phyloP scores from a whole-genome alignment of 2,329 filamentous ascomycete species.

The Leptographium lundbergii region DNA sequence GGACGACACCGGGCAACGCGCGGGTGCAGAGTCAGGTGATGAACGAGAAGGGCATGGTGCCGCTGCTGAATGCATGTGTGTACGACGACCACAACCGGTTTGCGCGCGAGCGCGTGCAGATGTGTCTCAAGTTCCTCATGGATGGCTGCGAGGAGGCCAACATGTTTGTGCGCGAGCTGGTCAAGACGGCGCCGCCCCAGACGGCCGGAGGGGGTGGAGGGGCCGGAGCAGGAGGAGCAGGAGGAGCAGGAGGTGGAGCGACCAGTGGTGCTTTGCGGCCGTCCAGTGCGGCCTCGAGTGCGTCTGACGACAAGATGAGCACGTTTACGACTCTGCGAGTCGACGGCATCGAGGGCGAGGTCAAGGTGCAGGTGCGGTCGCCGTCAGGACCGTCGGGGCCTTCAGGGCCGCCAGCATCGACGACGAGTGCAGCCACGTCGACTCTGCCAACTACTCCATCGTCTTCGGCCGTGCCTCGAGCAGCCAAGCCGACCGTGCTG shows the following conservation, averaged over 20 bases:
- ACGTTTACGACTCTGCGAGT: slow-evolving; percentile 31
- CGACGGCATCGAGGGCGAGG: slow-evolving; percentile 43
- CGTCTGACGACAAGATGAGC: slow-evolving; percentile 4
- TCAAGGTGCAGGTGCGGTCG: slow-evolving; percentile 38
- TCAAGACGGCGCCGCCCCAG: slow-evolving; percentile 19
- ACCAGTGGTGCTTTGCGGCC: neutral
- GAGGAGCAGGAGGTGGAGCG: neutral
- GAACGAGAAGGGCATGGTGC: slow-evolving; percentile 72
- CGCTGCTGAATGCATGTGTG: slow-evolving; percentile 75
- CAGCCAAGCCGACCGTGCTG: neutral
- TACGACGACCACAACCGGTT: slow-evolving; percentile 93
- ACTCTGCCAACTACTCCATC: neutral
- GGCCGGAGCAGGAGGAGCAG: neutral
- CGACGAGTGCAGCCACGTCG: neutral
- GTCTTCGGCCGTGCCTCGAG: neutral
- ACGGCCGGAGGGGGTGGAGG: neutral
- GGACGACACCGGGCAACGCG: slow-evolving; percentile 49
- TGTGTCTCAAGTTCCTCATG: slow-evolving; percentile 75
- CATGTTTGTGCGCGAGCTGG: slow-evolving; percentile 54
- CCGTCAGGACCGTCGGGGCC: slow-evolving; percentile 3
- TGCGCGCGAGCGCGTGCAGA: slow-evolving; percentile 80
- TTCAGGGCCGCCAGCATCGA: neutral
- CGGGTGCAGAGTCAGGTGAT: slow-evolving; percentile 82
- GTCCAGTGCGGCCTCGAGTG: slow-evolving; percentile 1
- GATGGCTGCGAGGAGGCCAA: slow-evolving; percentile 64